Evolutionary conservation across 805 yeast genomes (phyloP), one percentile per base, ranked within the genome.

Genomic region (Starmerella vaccinii): DNA sequence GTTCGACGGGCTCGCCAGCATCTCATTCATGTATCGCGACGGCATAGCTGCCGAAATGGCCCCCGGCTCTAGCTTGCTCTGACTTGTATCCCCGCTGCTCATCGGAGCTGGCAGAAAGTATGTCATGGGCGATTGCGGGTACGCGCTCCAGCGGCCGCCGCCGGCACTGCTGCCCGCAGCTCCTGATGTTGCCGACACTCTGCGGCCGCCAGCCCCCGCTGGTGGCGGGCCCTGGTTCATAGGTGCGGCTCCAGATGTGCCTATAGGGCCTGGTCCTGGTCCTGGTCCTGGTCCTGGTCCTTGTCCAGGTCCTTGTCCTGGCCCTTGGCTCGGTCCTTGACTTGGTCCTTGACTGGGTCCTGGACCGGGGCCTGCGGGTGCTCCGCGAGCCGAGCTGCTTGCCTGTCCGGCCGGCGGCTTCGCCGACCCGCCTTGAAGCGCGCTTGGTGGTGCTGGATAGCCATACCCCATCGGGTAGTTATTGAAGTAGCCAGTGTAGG

Each of bases 1-100:
- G 55, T 77, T 82, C n/a, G 80, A 76, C 0, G 95, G 95, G 5
- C 90, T 82, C 27, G 88, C 89, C 59, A 85, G 78, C 62, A 82
- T 70, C 59, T 84, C 94, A 52, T 75, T 75, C 38, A 83, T 78
- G 59, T 80, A 84, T 47, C 83, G 72, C 2, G 84, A 77, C 2
- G 94, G 89, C 22, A 47, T 23, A 0, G 79, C 81, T 6, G 82
- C 82, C 2, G 79, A 71, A 13, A 82, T 65, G 3, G 89, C 86
- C 0, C 88, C 80, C 53, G 82, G 87, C 35, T 81, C 87, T 12
- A 81, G 12, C 33, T 39, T 39, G 12, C n/a, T 30, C n/a, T 33
- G 42, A n/a, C 33, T 33, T 3, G 21, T 30, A 26, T 45, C 43
- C 6, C 24, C 47, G 6, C 45, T 47, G 23, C 34, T 26, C 29